These are phyloP conservation scores for Podila epigama DNA, from an alignment of 192 early-diverging fungal species.

Conservation along the genomic window DNA sequence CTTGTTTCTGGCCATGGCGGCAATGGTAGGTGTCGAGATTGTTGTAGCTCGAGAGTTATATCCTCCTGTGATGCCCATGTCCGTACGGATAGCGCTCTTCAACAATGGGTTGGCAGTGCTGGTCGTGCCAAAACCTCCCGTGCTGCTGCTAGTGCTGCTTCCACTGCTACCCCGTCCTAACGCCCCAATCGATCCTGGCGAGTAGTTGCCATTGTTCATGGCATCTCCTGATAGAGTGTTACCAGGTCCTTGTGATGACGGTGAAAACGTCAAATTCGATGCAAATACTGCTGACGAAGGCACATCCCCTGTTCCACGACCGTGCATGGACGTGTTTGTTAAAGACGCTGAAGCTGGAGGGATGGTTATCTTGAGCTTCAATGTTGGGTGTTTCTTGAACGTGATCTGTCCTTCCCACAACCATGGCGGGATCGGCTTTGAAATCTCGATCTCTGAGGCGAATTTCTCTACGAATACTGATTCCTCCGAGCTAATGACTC, in stretches of 20 bases:
- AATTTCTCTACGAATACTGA: constrained; percentile 84
- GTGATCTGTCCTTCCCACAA: constrained; percentile 70
- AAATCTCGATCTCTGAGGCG: constrained; percentile 69
- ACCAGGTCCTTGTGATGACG: no score
- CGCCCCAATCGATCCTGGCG: constrained; percentile 50
- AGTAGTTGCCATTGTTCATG: no score
- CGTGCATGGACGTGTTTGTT: constrained; percentile 17
- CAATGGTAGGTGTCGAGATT: constrained; percentile 22
- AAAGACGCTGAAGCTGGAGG: constrained; percentile 30
- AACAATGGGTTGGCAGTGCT: background rate
- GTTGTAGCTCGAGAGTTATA: constrained; percentile 6
- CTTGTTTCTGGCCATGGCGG: constrained; percentile 13
- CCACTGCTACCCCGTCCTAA: background rate
- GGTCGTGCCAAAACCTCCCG: no score
- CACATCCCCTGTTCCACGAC: background rate
- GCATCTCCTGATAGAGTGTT: no score
- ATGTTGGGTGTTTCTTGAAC: constrained; percentile 72
- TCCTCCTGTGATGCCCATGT: background rate
- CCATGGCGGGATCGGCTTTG: constrained; percentile 66
- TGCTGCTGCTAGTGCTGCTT: no score
- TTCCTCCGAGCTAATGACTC: constrained; percentile 71
- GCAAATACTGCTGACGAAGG: constrained; percentile 22
- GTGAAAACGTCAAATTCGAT: background rate
- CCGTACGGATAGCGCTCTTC: constrained; percentile 27
- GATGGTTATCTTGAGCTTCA: constrained; percentile 67